phyloP scores from a whole-genome alignment of 2,329 filamentous ascomycete genomes.

The Clonostachys sp. region DNA sequence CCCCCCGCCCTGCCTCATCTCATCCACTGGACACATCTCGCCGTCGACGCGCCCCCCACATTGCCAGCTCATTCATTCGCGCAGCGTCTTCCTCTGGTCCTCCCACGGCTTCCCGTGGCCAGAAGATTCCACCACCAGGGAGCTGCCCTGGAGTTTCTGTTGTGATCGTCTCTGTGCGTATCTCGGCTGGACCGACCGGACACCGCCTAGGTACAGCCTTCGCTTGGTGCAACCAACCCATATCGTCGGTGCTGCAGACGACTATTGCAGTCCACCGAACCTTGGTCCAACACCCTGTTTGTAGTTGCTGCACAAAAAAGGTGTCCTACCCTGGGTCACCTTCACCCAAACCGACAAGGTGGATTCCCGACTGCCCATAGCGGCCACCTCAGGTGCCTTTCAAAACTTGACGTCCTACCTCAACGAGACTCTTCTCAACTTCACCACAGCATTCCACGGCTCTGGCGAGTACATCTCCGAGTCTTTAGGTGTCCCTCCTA shows the following conservation, averaged over 20 bases:
- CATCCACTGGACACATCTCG: constrained; percentile 3
- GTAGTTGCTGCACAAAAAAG: neutral
- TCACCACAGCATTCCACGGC: constrained; percentile 41
- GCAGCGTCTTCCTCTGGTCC: no score
- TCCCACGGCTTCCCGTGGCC: no score
- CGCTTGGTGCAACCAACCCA: no score
- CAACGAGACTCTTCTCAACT: constrained; percentile 42
- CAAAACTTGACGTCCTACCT: constrained; percentile 56
- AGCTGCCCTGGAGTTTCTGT: no score
- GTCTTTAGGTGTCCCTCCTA: constrained; percentile 43
- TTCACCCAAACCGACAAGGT: constrained; percentile 43
- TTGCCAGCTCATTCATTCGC: neutral
- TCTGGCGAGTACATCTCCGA: constrained; percentile 48
- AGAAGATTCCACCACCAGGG: no score
- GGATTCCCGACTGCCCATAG: constrained; percentile 51
- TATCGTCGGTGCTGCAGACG: no score
- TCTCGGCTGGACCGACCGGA: no score
- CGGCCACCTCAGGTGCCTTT: constrained; percentile 61
- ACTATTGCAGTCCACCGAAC: no score
- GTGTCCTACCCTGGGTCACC: constrained; percentile 7
- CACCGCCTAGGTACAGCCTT: no score
- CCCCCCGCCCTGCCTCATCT: constrained; percentile 10
- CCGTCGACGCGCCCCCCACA: neutral
- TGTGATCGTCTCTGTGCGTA: no score
- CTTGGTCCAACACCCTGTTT: neutral